phyloP scores from a whole-genome alignment of 306 rosid species.

The Acacia confusa region DNA sequence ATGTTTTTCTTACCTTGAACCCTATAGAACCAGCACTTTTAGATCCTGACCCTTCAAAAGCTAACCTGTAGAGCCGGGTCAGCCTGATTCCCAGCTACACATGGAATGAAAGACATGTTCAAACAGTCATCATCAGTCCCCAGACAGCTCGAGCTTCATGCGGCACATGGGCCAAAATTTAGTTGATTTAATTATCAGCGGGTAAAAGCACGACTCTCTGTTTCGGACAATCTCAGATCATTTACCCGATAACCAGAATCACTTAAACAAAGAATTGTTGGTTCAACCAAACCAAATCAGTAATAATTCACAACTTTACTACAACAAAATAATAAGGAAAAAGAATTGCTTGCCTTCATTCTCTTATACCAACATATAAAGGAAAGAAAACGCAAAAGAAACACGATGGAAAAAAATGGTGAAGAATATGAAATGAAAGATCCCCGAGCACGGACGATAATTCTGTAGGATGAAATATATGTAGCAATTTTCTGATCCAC shows the following conservation, averaged over 20 bases:
- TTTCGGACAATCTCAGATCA: neutral
- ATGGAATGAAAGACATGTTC: neutral
- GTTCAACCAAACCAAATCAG: slow-evolving; percentile 68
- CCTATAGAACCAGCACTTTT: too few relatives aligned
- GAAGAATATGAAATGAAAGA: slow-evolving; percentile 46
- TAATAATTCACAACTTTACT: slow-evolving; percentile 59
- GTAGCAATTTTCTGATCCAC: slow-evolving; percentile 47
- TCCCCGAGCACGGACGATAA: slow-evolving; percentile 63
- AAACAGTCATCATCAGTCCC: neutral
- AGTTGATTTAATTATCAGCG: neutral
- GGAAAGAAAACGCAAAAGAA: slow-evolving; percentile 52
- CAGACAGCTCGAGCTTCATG: neutral
- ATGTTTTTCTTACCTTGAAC: too few relatives aligned
- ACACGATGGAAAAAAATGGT: slow-evolving; percentile 50
- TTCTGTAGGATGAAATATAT: slow-evolving; percentile 51
- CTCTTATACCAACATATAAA: slow-evolving; percentile 66
- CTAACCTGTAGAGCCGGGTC: too few relatives aligned
- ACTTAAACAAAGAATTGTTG: slow-evolving; percentile 44
- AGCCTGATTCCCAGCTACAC: too few relatives aligned
- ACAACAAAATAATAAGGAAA: slow-evolving; percentile 33
- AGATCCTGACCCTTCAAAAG: too few relatives aligned
- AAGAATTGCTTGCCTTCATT: slow-evolving; percentile 65
- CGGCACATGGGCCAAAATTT: neutral
- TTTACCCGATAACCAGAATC: neutral
- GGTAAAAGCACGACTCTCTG: neutral